phyloP scores from a whole-genome alignment of 2,329 filamentous ascomycete species.

The Ophiocordyceps camponoti-leonardi region DNA sequence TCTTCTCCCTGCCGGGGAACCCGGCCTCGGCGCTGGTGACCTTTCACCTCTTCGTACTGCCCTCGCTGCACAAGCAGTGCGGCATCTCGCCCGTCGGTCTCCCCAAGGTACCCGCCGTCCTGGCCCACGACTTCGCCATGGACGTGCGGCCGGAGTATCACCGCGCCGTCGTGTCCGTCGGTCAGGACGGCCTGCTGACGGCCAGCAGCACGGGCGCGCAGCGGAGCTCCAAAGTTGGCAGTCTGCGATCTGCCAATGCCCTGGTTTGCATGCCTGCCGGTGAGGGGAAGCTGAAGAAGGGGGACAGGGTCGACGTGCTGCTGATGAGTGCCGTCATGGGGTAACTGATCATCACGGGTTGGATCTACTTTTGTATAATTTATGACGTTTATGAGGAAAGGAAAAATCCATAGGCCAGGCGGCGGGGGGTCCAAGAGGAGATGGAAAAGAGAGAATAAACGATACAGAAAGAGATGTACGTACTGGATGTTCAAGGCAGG shows the following conservation, averaged over 20 bases:
- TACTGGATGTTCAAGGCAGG: too few species aligned
- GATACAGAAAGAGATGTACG: too few species aligned
- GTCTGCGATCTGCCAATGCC: constrained; percentile 76
- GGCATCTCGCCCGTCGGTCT: constrained; percentile 54
- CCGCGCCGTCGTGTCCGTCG: constrained; percentile 55
- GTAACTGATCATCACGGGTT: too few species aligned
- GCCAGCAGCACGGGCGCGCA: constrained; percentile 80
- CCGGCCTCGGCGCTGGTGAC: constrained; percentile 87
- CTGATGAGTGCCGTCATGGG: constrained; percentile 46
- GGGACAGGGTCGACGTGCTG: constrained; percentile 57
- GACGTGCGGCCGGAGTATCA: constrained; percentile 85
- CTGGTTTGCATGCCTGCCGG: constrained; percentile 58
- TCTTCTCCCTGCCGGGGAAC: constrained; percentile 89
- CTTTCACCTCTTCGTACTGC: constrained; percentile 85
- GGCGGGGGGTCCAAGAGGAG: background rate
- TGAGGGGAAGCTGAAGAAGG: constrained; percentile 47
- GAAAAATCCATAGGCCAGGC: background rate
- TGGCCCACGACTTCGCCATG: constrained; percentile 56
- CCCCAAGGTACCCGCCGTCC: constrained; percentile 49
- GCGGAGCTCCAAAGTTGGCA: constrained; percentile 77
- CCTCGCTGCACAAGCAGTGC: constrained; percentile 60
- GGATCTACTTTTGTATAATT: background rate
- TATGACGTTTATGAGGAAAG: background rate
- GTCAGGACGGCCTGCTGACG: constrained; percentile 47
- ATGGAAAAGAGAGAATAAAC: too few species aligned